Percentiles rank a stretch among this genome's conserved stretches.
These are phyloP conservation scores for Piper longum DNA, from an alignment of 164 flowering plant genomes.

Conservation along the genomic window DNA sequence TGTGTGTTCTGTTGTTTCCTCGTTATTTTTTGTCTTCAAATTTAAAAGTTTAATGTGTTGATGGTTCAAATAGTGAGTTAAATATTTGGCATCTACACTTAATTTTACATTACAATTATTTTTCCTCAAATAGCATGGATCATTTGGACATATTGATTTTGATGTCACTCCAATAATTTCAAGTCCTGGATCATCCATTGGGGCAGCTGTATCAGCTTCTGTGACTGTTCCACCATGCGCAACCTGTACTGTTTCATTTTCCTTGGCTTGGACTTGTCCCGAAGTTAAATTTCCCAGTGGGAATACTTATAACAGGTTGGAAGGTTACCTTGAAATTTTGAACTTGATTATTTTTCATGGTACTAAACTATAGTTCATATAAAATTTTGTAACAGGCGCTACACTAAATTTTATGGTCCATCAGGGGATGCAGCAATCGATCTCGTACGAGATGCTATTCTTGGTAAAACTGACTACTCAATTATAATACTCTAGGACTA, in stretches of 20 bases:
- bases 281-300: constrained; percentile 56
- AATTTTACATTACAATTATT: no score
- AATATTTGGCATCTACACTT: no score
- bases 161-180: constrained; percentile 32
- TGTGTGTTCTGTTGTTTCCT: no score
- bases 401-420: constrained; percentile 80
- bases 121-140: constrained; percentile 47
- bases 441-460: constrained; percentile 79
- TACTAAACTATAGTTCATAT: constrained; percentile 4
- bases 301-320: constrained; percentile 59
- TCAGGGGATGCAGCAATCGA: constrained; percentile 56
- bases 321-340: not conserved
- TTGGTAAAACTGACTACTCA: constrained; percentile 27
- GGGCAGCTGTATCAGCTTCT: constrained; percentile 86
- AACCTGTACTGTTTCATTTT: constrained; percentile 53
- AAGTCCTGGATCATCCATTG: constrained; percentile 61
- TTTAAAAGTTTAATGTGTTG: no score
- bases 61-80: no score
- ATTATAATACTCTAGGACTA: not conserved
- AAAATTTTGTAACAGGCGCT: constrained; percentile 45
- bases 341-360: not conserved
- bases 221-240: constrained; percentile 40
- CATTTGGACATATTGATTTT: constrained; percentile 43
- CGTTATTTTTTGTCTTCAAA: no score
- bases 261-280: constrained; percentile 86